Percentiles rank a stretch among this genome's conserved stretches.
phyloP scores from a whole-genome alignment of 129 eudicot genomes.

The Kitagawia praeruptora region DNA sequence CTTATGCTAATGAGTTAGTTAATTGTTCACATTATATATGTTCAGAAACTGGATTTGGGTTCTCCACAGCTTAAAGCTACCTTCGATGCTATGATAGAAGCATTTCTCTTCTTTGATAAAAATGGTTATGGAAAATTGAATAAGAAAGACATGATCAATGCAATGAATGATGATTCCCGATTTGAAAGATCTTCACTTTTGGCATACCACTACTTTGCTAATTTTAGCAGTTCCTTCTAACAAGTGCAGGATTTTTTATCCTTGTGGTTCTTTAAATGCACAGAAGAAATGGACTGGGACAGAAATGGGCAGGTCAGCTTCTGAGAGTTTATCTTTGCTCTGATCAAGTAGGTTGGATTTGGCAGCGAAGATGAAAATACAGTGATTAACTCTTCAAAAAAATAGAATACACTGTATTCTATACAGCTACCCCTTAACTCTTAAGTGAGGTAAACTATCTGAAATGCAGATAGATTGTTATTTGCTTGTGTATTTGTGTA shows the following conservation, averaged over 20 bases:
- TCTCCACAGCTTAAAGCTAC: slow-evolving; percentile 40
- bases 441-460: slow-evolving; percentile 3
- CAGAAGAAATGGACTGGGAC: slow-evolving; percentile 78
- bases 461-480: background rate
- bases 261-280: slow-evolving; percentile 11
- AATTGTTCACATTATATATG: background rate
- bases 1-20: background rate
- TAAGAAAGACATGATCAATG: slow-evolving; percentile 52
- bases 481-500: background rate
- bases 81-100: slow-evolving; percentile 52
- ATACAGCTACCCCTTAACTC: background rate
- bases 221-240: background rate
- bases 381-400: slow-evolving; percentile 7
- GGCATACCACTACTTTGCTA: background rate
- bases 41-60: slow-evolving; percentile 37
- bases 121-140: slow-evolving; percentile 64
- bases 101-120: slow-evolving; percentile 63
- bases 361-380: slow-evolving; percentile 44
- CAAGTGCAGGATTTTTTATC: background rate
- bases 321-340: slow-evolving; percentile 39
- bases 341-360: slow-evolving; percentile 54
- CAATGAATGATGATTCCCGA: slow-evolving; percentile 44
- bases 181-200: slow-evolving; percentile 37
- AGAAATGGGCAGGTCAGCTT: slow-evolving; percentile 60
- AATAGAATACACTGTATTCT: too few species aligned